Evolutionary conservation across 2,329 filamentous ascomycete species (phyloP).

Genomic region (Sclerotinia sclerotiorum): DNA sequence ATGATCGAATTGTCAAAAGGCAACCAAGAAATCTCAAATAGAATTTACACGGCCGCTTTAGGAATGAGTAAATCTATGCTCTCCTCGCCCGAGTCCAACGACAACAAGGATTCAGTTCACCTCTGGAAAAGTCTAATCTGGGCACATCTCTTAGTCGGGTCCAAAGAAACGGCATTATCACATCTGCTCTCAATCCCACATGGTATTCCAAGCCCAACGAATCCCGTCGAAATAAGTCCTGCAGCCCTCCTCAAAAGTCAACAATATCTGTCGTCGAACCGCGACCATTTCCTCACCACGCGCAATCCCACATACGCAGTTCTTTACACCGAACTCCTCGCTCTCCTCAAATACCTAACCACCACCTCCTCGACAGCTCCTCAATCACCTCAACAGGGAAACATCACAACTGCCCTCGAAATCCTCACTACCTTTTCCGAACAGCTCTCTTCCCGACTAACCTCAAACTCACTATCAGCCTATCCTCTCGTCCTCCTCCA

Average conservation of each 20-base stretch:
- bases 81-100: constrained; percentile 27
- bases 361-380: constrained; percentile 44
- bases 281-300: constrained; percentile 57
- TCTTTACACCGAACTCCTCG: constrained; percentile 59
- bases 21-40: constrained; percentile 57
- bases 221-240: constrained; percentile 28
- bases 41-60: constrained; percentile 68
- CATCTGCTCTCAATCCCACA: constrained; percentile 45
- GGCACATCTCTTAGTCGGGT: constrained; percentile 31
- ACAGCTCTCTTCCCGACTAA: constrained; percentile 45
- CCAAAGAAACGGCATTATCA: constrained; percentile 40
- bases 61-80: constrained; percentile 50
- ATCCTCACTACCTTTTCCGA: constrained; percentile 46
- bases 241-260: constrained; percentile 51
- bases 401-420: constrained; percentile 52
- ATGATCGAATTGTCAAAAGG: constrained; percentile 64
- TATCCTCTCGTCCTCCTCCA: constrained; percentile 62
- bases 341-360: constrained; percentile 65
- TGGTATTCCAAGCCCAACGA: constrained; percentile 37
- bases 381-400: constrained; percentile 51
- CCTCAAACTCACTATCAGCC: constrained; percentile 33
- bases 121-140: constrained; percentile 40
- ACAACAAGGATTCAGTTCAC: constrained; percentile 38
- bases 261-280: constrained; percentile 53
- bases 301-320: constrained; percentile 51